Percentiles rank a stretch among this genome's conserved stretches.
phyloP scores from a whole-genome alignment of 2,329 filamentous ascomycete genomes.

The Pseudogymnoascus sp. region DNA sequence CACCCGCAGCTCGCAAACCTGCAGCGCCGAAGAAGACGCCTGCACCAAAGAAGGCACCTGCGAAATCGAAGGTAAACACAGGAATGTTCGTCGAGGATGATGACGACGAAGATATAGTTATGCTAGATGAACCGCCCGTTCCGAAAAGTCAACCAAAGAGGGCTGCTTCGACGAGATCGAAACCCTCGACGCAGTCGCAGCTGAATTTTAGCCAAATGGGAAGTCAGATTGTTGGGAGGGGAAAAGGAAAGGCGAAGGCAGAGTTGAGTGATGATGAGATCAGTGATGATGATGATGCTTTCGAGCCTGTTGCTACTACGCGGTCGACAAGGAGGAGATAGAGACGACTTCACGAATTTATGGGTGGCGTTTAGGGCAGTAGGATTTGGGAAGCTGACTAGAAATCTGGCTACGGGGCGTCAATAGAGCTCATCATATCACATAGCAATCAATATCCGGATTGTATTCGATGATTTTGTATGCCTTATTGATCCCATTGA shows the following conservation, averaged over 20 bases:
- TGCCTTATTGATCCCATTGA: background rate
- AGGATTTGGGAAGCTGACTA: background rate
- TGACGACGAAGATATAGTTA: constrained; percentile 44
- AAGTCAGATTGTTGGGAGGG: constrained; percentile 32
- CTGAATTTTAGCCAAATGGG: constrained; percentile 40
- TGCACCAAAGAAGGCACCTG: constrained; percentile 33
- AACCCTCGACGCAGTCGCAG: constrained; percentile 39
- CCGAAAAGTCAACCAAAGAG: constrained; percentile 30
- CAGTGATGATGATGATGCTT: constrained; percentile 50
- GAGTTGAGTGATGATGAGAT: constrained; percentile 62
- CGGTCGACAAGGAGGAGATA: constrained; percentile 4
- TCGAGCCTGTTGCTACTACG: constrained; percentile 34
- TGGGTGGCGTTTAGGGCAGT: background rate
- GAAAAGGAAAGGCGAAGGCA: constrained; percentile 33
- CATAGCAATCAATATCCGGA: background rate
- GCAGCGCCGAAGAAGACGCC: constrained; percentile 24
- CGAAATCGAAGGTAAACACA: constrained; percentile 30
- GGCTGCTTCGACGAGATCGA: constrained; percentile 19
- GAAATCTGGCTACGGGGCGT: background rate
- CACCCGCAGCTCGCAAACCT: constrained; percentile 32
- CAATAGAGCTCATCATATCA: background rate
- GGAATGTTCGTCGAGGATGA: constrained; percentile 34
- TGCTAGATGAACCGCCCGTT: constrained; percentile 42
- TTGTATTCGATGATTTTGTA: background rate
- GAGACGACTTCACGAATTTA: background rate